These are phyloP conservation scores for Clonostachys chloroleuca DNA, from an alignment of 2,329 filamentous ascomycete genomes.

Conservation along the genomic window DNA sequence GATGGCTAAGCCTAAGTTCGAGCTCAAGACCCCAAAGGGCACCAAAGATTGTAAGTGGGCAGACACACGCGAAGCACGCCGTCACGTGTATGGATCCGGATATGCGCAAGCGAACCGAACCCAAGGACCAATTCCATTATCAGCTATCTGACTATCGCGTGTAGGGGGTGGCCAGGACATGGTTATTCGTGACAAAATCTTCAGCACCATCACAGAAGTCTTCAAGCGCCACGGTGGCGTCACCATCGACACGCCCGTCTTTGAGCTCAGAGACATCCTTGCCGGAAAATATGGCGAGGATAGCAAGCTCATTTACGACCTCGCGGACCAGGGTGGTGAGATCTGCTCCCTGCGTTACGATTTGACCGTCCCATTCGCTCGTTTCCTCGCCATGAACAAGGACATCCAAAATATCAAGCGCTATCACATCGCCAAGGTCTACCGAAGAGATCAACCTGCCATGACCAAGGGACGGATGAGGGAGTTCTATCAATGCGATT, in stretches of 20 bases:
- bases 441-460: conserved; percentile 42
- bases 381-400: conserved; percentile 87
- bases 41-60: conserved; percentile 68
- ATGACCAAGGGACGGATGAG: conserved; percentile 79
- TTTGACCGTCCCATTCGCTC: conserved; percentile 83
- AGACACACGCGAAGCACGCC: too few relatives aligned
- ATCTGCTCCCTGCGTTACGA: conserved; percentile 73
- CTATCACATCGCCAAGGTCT: conserved; percentile 92
- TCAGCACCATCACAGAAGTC: conserved; percentile 68
- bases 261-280: conserved; percentile 82
- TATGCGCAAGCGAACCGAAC: too few relatives aligned
- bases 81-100: too few relatives aligned
- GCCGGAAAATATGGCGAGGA: conserved; percentile 91
- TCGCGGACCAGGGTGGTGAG: conserved; percentile 84
- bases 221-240: conserved; percentile 82
- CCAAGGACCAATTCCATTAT: too few relatives aligned
- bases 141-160: not conserved
- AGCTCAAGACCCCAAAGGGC: conserved; percentile 86
- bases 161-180: conserved; percentile 67
- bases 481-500: conserved; percentile 97
- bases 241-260: conserved; percentile 77
- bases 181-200: conserved; percentile 77
- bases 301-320: conserved; percentile 85
- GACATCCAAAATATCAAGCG: conserved; percentile 81
- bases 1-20: conserved; percentile 49